Base-by-base conservation (phyloP, 2,329 filamentous ascomycete genomes). In the Helminthosporium solani region DNA sequence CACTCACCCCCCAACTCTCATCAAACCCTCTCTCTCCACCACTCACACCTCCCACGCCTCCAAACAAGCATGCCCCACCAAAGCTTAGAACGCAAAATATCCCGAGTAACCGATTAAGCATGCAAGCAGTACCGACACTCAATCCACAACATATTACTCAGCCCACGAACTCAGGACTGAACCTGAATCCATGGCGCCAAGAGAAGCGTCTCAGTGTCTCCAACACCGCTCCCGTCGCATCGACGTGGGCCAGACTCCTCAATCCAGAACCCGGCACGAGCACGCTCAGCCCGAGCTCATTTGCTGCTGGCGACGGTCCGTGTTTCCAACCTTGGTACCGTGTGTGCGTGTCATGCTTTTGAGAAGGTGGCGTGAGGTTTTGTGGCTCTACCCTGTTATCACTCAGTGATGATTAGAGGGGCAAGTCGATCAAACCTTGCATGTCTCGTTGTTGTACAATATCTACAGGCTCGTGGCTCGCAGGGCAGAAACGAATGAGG, bases 81-180 rank as follows among this genome's bases (percentile, higher is more conserved):
- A 28, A 42, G 35, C 54, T 58, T 60, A 50, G 54, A 59, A 59
- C 54, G 56, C 45, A 37, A 30, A 12, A 31, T 31, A 40, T 40
- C 38, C n/a, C 28, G 30, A 14, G 35, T 25, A 39, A 42, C 38
- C 28, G 6, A 3, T 23, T 9, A 16, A 25, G 20, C 19, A 15
- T 19, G 36, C 16, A 34, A 30, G 11, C 19, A 28, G 15, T 28
- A 7, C 37, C 37, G 37, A 15, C 39, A 28, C 27, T 18, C 12
- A 28, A 12, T 8, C 27, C 16, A 27, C 23, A 25, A 9, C 23
- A 5, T 9, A 5, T 6, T 9, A 9, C 23, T 9, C 23, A 9
- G 6, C 23, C 23, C 6, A 9, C 23, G 23, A 6, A 25, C 23
- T 9, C 23, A 25, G 16, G 15, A 25, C 30, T 35, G 42, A 30